Percentiles rank a stretch among this genome's conserved stretches.
These are phyloP conservation scores for Fusarium sp. DNA, from an alignment of 2,329 filamentous ascomycete genomes.

Conservation along the genomic window DNA sequence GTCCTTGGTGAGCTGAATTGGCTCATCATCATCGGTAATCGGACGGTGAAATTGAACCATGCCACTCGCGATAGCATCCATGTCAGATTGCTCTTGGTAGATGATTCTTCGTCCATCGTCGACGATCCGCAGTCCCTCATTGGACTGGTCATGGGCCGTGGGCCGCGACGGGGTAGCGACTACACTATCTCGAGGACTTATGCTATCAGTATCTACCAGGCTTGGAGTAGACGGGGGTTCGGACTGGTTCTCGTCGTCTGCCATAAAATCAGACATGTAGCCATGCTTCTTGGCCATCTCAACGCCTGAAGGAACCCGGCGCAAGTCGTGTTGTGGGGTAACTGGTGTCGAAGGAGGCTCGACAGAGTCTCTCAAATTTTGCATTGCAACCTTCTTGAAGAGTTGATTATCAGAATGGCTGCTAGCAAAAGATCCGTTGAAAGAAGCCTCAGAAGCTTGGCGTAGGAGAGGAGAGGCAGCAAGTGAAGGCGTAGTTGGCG, in stretches of 20 bases:
- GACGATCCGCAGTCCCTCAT: constrained; percentile 45
- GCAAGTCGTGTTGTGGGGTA: constrained; percentile 32
- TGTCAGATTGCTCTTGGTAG: constrained; percentile 44
- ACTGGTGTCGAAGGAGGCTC: constrained; percentile 34
- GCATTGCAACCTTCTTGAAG: constrained; percentile 39
- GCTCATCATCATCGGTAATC: constrained; percentile 40
- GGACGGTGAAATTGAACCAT: constrained; percentile 42
- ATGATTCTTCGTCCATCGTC: constrained; percentile 47
- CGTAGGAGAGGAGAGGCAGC: constrained; percentile 26
- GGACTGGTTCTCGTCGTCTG: constrained; percentile 47
- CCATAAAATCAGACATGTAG: constrained; percentile 47
- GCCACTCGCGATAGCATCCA: constrained; percentile 41
- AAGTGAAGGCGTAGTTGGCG: constrained; percentile 27
- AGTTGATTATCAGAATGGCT: constrained; percentile 42
- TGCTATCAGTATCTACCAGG: constrained; percentile 49
- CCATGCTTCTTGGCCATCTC: constrained; percentile 47
- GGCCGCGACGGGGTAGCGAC: constrained; percentile 44
- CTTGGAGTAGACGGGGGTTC: constrained; percentile 48
- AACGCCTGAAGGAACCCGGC: constrained; percentile 45
- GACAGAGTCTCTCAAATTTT: constrained; percentile 38
- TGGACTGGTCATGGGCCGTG: constrained; percentile 42
- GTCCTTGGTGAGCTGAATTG: constrained; percentile 40
- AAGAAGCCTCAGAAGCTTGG: constrained; percentile 38
- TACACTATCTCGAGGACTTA: constrained; percentile 47
- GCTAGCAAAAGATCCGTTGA: constrained; percentile 39